Percentiles rank a stretch among this genome's conserved stretches.
These are phyloP conservation scores for Gnetum montanum DNA, from an alignment of 75 land plant genomes.

Conservation along the genomic window DNA sequence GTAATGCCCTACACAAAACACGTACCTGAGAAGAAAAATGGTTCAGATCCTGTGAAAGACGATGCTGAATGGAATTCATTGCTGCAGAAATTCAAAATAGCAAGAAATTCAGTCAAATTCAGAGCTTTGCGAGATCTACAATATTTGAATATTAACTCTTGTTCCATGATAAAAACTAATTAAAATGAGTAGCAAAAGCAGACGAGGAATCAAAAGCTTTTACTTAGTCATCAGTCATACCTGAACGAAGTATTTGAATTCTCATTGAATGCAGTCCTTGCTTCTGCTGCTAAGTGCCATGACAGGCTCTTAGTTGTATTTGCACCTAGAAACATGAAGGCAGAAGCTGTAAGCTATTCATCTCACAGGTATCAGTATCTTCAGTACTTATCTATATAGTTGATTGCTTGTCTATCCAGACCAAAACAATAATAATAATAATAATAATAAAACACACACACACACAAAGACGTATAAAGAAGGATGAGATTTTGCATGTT, in stretches of 20 bases:
- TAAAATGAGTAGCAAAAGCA: no score
- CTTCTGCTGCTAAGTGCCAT: constrained; percentile 84
- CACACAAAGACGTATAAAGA: neutral
- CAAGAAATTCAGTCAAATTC: no score
- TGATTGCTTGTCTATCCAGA: neutral
- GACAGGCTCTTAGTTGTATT: constrained; percentile 56
- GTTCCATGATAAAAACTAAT: no score
- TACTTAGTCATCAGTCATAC: no score
- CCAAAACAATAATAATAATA: constrained; percentile 8
- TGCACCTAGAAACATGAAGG: constrained; percentile 3
- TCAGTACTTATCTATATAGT: neutral
- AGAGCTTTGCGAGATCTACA: no score
- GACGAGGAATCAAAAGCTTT: no score
- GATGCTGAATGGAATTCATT: constrained; percentile 7
- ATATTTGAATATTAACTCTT: no score
- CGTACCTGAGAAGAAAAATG: constrained; percentile 6
- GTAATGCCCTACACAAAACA: no score
- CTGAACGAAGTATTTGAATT: constrained; percentile 9
- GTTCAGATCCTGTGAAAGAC: constrained; percentile 4
- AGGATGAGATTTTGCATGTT: constrained; percentile 1
- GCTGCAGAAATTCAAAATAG: constrained; percentile 2
- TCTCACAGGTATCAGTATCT: neutral
- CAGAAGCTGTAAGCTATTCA: neutral
- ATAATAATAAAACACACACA: constrained; percentile 3
- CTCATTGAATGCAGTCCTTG: constrained; percentile 32